phyloP scores from a whole-genome alignment of 257 asterid genomes.

The Solanum bulbocastanum region DNA sequence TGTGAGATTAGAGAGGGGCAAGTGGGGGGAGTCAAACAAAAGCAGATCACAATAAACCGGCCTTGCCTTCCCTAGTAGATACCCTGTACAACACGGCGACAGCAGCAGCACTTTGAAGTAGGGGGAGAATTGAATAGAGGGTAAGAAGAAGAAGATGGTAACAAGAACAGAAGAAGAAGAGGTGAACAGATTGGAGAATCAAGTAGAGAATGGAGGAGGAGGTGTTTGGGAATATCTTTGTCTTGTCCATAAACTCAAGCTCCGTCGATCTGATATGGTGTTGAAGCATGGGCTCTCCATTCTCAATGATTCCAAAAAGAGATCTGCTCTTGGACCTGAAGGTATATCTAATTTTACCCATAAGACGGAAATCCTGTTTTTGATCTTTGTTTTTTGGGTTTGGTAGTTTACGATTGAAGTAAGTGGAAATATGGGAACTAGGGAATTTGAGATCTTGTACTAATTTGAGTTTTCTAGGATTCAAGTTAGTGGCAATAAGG shows the following conservation, averaged over 20 bases:
- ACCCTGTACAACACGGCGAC: background rate
- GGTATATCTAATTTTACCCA: slow-evolving; percentile 20
- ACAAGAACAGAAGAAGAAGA: slow-evolving; percentile 83
- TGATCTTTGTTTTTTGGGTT: background rate
- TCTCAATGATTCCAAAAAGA: slow-evolving; percentile 59
- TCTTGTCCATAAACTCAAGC: slow-evolving; percentile 86
- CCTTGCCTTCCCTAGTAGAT: background rate
- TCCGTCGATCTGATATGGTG: slow-evolving; percentile 80
- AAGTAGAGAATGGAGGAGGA: slow-evolving; percentile 95
- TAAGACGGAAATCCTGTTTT: background rate
- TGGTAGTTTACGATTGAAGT: background rate
- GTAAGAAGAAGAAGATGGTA: slow-evolving; percentile 45
- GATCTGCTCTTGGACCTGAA: slow-evolving; percentile 91
- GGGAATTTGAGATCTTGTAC: background rate
- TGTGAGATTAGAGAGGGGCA: background rate
- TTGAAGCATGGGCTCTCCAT: slow-evolving; percentile 57
- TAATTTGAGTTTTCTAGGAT: background rate
- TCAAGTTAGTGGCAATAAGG: background rate
- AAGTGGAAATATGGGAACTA: background rate
- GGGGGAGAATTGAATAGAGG: background rate
- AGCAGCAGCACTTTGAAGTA: background rate
- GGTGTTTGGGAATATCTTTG: slow-evolving; percentile 95
- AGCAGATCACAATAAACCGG: background rate
- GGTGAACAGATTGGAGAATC: slow-evolving; percentile 75
- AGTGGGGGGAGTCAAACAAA: background rate